Percentiles rank a stretch among this genome's conserved stretches.
These are phyloP conservation scores for Hippophae tibetana DNA, from an alignment of 306 rosid species.

Conservation along the genomic window DNA sequence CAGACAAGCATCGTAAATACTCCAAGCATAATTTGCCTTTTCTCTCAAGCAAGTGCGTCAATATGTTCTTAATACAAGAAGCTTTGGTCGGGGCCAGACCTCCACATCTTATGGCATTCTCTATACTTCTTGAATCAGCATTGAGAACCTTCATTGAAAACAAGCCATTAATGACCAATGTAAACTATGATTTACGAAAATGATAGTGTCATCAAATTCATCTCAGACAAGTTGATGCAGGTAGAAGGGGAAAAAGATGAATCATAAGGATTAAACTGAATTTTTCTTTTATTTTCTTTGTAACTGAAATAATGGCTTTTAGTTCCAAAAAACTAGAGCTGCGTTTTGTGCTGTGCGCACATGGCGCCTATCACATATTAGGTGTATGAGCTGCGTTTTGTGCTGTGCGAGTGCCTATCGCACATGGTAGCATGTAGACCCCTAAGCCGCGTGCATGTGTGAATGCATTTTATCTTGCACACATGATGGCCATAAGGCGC, in stretches of 20 bases:
- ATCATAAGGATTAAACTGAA: neutral
- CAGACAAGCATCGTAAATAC: constrained; percentile 52
- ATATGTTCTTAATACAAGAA: constrained; percentile 58
- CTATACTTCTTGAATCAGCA: constrained; percentile 51
- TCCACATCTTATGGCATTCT: constrained; percentile 75
- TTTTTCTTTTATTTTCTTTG: too few species aligned
- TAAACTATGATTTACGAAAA: neutral
- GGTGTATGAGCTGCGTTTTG: too few species aligned
- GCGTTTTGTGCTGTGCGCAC: too few species aligned
- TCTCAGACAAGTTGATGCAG: neutral
- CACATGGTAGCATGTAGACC: too few species aligned
- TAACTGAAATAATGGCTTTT: too few species aligned
- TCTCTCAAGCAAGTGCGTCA: constrained; percentile 56
- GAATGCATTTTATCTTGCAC: too few species aligned
- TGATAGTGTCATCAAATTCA: neutral
- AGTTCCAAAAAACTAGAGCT: too few species aligned
- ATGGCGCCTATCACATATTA: too few species aligned
- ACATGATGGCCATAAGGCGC: too few species aligned
- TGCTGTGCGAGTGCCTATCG: too few species aligned
- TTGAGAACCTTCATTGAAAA: constrained; percentile 45
- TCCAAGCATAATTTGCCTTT: constrained; percentile 72
- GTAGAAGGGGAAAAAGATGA: neutral
- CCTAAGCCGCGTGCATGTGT: too few species aligned
- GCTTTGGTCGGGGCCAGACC: constrained; percentile 83
- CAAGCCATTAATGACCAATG: constrained; percentile 8